A percentile compares a stretch with the other conserved stretches of the same genome.
Evolutionary conservation across 345 rosid species (phyloP).

Genomic region (Corchorus capsularis): DNA sequence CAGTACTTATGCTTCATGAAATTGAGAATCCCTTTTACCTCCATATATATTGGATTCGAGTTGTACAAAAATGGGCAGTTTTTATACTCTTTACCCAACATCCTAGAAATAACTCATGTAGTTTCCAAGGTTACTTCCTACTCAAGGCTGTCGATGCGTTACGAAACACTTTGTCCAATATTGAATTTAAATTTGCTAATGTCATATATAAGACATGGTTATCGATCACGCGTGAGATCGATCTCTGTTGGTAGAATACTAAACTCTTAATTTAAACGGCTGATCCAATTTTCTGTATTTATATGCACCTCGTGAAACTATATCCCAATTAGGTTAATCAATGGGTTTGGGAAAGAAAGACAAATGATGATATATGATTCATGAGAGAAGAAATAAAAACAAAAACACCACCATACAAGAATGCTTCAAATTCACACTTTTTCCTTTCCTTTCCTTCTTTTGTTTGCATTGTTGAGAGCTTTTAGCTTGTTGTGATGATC

Average conservation of each 20-base stretch:
- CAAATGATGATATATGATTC: neutral
- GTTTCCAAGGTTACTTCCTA: too few relatives aligned
- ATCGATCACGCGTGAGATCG: too few relatives aligned
- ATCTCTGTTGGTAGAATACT: too few relatives aligned
- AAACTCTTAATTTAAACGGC: too few relatives aligned
- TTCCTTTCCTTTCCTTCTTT: neutral
- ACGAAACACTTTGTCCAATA: neutral
- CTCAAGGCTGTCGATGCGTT: neutral
- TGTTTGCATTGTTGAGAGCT: neutral
- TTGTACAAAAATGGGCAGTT: too few relatives aligned
- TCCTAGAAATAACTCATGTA: too few relatives aligned
- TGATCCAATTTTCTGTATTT: too few relatives aligned
- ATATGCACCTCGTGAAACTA: neutral
- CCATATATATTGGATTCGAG: too few relatives aligned
- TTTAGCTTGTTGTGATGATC: neutral
- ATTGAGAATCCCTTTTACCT: too few relatives aligned
- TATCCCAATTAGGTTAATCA: neutral
- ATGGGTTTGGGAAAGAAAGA: neutral
- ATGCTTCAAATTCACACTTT: neutral
- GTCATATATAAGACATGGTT: neutral
- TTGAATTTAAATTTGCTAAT: neutral
- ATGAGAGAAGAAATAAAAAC: neutral
- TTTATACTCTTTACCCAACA: too few relatives aligned
- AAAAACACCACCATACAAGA: neutral
- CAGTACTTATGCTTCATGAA: too few relatives aligned